Conservation (phyloP, 2,329 filamentous ascomycete genomes). For the Penicillium nordicum region DNA sequence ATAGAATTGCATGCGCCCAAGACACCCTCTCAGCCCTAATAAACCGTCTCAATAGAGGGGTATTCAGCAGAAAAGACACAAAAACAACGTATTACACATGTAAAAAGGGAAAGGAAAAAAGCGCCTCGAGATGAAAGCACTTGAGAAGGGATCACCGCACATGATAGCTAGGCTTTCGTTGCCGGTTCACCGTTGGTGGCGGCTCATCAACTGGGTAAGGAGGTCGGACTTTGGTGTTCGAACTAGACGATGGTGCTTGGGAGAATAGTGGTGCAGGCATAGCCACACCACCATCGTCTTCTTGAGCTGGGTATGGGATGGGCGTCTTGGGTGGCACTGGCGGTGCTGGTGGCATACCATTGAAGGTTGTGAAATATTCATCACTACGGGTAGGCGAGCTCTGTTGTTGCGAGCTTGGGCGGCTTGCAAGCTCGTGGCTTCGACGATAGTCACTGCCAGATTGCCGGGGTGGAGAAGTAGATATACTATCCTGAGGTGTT, state of each 20-base stretch:
- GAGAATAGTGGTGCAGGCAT: constrained; percentile 39
- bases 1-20: background rate
- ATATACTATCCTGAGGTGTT: constrained; percentile 27
- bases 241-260: constrained; percentile 9
- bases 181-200: constrained; percentile 80
- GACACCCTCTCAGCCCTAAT: background rate
- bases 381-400: constrained; percentile 35
- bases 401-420: constrained; percentile 28
- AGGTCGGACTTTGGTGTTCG: constrained; percentile 41
- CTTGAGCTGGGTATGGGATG: constrained; percentile 51
- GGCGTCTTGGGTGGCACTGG: constrained; percentile 76
- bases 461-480: constrained; percentile 24
- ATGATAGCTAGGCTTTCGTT: constrained; percentile 74
- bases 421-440: constrained; percentile 37
- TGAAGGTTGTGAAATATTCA: constrained; percentile 29
- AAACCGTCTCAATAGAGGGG: constrained; percentile 5
- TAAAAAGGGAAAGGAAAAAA: background rate
- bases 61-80: constrained; percentile 6
- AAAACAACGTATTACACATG: background rate
- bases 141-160: constrained; percentile 41
- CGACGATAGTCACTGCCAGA: constrained; percentile 32
- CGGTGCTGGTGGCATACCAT: constrained; percentile 60
- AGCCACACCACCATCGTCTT: constrained; percentile 26
- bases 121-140: background rate
- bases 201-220: constrained; percentile 81